A percentile compares a stretch with the other conserved stretches of the same genome.
Evolutionary conservation across 768 basidiomycete genomes (phyloP).

Genomic region (Kwoniella sp.): DNA sequence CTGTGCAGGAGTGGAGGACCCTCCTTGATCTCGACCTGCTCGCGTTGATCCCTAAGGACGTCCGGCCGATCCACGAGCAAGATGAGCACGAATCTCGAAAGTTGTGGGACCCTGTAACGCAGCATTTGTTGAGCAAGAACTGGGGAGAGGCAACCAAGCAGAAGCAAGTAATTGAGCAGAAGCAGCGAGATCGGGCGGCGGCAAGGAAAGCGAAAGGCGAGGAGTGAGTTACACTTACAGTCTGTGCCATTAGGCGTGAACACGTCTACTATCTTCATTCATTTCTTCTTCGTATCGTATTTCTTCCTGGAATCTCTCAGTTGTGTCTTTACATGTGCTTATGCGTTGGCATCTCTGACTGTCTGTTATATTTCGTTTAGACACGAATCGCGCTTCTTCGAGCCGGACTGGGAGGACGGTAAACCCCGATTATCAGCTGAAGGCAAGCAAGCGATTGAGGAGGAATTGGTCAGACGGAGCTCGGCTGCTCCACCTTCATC

Average conservation of each 20-base stretch:
- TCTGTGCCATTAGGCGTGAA: no score
- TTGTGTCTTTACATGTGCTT: no score
- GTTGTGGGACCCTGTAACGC: constrained; percentile 81
- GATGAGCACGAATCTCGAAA: constrained; percentile 76
- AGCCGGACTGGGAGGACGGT: constrained; percentile 68
- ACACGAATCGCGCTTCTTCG: constrained; percentile 67
- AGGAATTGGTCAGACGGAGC: constrained; percentile 59
- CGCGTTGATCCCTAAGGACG: constrained; percentile 73
- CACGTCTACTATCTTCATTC: no score
- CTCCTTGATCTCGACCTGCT: constrained; percentile 77
- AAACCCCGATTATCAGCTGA: constrained; percentile 68
- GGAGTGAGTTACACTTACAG: constrained; percentile 63
- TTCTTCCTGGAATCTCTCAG: no score
- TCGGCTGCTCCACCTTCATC: background rate
- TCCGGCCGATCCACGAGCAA: constrained; percentile 80
- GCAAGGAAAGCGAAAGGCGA: constrained; percentile 79
- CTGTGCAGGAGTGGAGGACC: constrained; percentile 62
- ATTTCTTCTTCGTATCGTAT: no score
- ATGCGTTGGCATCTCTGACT: no score
- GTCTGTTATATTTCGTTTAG: background rate
- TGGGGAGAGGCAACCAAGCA: constrained; percentile 86
- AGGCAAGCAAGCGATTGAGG: constrained; percentile 72
- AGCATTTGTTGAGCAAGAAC: constrained; percentile 71
- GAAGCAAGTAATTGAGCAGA: constrained; percentile 89
- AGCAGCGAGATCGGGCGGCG: constrained; percentile 81